Conservation (phyloP, 306 rosid species). For the Inga leiocalycina region DNA sequence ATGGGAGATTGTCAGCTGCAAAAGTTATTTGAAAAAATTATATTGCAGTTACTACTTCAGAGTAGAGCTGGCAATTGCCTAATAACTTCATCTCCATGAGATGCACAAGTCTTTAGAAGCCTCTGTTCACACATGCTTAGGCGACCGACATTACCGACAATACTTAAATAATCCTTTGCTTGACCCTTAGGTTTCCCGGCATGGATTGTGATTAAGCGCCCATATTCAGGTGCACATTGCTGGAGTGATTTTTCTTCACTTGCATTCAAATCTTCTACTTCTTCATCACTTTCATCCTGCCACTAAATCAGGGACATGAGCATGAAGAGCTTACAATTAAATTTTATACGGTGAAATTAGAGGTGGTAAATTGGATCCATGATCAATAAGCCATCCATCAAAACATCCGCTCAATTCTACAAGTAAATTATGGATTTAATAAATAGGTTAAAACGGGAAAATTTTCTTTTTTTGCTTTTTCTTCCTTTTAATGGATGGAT, state of each 20-base stretch:
- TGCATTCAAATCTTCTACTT: constrained; percentile 47
- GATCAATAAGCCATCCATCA: neutral
- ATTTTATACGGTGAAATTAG: neutral
- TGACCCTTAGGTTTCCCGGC: constrained; percentile 86
- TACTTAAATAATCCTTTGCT: constrained; percentile 54
- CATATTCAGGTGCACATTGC: constrained; percentile 56
- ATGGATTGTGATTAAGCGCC: constrained; percentile 80
- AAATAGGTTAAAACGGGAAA: neutral
- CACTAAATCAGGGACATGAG: constrained; percentile 29
- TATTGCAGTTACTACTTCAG: constrained; percentile 3
- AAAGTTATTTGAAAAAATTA: neutral
- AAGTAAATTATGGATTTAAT: neutral
- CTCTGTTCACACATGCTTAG: constrained; percentile 84
- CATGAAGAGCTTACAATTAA: constrained; percentile 18
- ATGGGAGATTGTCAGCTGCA: constrained; percentile 22
- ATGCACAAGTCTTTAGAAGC: constrained; percentile 60
- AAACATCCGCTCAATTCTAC: neutral
- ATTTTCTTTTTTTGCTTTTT: too few species aligned
- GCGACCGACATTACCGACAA: constrained; percentile 65
- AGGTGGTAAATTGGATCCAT: neutral
- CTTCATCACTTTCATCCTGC: constrained; percentile 58
- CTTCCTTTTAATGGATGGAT: neutral
- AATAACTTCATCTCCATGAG: constrained; percentile 64
- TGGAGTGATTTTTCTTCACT: constrained; percentile 51
- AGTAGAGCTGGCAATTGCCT: constrained; percentile 47